Conservation (phyloP, 495 filamentous ascomycete genomes). For the Hypoxylon crocopeplum region DNA sequence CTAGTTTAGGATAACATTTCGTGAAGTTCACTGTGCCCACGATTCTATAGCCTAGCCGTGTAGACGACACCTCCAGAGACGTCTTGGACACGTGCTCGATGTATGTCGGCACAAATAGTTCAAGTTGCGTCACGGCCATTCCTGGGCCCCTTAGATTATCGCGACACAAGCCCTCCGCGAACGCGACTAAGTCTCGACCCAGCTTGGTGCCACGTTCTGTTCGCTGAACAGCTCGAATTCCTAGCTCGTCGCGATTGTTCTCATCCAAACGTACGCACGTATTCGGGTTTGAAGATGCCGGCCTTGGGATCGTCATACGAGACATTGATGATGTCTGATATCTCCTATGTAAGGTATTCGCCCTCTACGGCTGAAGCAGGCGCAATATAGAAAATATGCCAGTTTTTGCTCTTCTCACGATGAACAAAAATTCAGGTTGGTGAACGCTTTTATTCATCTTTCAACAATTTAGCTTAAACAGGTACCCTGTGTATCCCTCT, state of each 20-base stretch:
- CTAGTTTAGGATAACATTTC: conserved; percentile 18
- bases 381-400: too few relatives aligned
- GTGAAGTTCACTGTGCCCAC: conserved; percentile 15
- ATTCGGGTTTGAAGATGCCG: conserved; percentile 34
- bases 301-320: conserved; percentile 28
- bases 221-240: conserved; percentile 28
- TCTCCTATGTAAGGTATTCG: too few relatives aligned
- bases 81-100: conserved; percentile 32
- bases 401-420: too few relatives aligned
- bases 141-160: conserved; percentile 12
- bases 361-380: too few relatives aligned
- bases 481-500: too few relatives aligned
- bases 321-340: conserved; percentile 23
- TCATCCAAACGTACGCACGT: conserved; percentile 23
- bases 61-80: conserved; percentile 32
- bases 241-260: conserved; percentile 33
- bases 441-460: too few relatives aligned
- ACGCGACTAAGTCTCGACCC: conserved; percentile 27
- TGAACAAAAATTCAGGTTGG: too few relatives aligned
- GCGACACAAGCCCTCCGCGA: conserved; percentile 29
- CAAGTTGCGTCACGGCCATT: conserved; percentile 13
- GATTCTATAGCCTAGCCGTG: conserved; percentile 18
- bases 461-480: too few relatives aligned
- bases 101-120: conserved; percentile 30
- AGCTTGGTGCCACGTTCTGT: conserved; percentile 24